Percentiles rank a stretch among this genome's conserved stretches.
phyloP scores from a whole-genome alignment of 208 protist species.

The Wallacemonas rigidus region DNA sequence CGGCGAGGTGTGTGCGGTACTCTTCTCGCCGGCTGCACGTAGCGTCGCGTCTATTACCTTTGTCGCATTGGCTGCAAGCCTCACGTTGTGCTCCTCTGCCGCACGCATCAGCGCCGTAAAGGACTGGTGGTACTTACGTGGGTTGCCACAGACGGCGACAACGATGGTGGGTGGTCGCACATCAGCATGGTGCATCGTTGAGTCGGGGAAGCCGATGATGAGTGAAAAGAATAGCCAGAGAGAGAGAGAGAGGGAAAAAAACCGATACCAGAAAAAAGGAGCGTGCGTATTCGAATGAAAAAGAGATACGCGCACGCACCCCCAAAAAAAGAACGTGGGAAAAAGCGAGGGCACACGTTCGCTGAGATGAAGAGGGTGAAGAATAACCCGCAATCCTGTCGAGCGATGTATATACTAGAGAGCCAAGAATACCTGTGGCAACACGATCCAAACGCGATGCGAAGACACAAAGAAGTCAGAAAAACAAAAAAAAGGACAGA shows the following conservation, averaged over 20 bases:
- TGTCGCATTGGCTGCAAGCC: not conserved
- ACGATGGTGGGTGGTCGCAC: conserved; percentile 22
- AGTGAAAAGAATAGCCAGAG: not conserved
- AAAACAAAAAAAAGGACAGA: too few relatives aligned
- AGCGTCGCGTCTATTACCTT: not conserved
- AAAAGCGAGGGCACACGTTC: not conserved
- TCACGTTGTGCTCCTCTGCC: conserved; percentile 36
- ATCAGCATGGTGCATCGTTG: too few relatives aligned
- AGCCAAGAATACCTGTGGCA: too few relatives aligned
- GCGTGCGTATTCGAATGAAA: too few relatives aligned
- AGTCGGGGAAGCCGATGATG: too few relatives aligned
- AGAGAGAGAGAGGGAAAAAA: conserved; percentile 15
- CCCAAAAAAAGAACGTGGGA: not conserved
- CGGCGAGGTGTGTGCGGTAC: not conserved
- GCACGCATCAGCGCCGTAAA: conserved; percentile 55
- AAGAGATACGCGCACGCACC: too few relatives aligned
- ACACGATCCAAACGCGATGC: too few relatives aligned
- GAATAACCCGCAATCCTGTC: not conserved
- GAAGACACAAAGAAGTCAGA: too few relatives aligned
- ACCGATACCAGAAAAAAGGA: not conserved
- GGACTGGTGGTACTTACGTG: conserved; percentile 78
- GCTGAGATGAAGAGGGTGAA: not conserved
- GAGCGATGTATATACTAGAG: too few relatives aligned
- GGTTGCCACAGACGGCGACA: conserved; percentile 66
- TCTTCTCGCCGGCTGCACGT: not conserved